These are phyloP conservation scores for Argentina anserina DNA, from an alignment of 306 rosid species.

Conservation along the genomic window DNA sequence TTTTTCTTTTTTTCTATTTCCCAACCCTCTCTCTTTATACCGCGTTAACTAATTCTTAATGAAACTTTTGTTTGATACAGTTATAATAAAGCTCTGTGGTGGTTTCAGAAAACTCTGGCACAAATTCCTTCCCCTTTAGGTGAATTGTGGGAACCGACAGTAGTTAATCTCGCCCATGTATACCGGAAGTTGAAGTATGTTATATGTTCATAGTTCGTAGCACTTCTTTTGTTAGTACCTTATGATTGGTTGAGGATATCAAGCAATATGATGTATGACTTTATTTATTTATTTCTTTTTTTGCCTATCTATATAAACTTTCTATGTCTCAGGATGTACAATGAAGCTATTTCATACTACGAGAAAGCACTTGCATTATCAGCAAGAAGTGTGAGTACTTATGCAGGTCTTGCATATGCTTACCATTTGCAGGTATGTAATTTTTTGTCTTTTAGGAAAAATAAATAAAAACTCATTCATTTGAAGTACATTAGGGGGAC, in stretches of 20 bases:
- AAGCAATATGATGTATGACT: background rate
- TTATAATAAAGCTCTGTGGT: constrained; percentile 72
- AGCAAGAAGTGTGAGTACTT: constrained; percentile 81
- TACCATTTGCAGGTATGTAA: constrained; percentile 76
- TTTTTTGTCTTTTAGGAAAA: background rate
- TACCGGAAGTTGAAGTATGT: constrained; percentile 87
- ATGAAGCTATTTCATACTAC: constrained; percentile 72
- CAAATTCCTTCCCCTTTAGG: constrained; percentile 68
- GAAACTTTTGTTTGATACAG: constrained; percentile 37
- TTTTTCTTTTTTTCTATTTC: background rate
- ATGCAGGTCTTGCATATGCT: constrained; percentile 96
- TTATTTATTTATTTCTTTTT: constrained; percentile 16
- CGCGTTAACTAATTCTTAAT: background rate
- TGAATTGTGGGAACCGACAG: constrained; percentile 95
- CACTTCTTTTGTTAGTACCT: constrained; percentile 1
- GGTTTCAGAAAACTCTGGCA: constrained; percentile 89
- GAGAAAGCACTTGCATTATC: constrained; percentile 92
- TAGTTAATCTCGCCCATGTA: constrained; percentile 90
- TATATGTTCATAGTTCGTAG: constrained; percentile 9
- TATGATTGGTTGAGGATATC: background rate
- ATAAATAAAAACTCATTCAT: background rate
- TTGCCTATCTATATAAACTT: constrained; percentile 21
- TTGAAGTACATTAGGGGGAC: background rate
- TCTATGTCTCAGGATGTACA: constrained; percentile 55
- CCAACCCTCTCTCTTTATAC: background rate